These are phyloP conservation scores for Theileria parva DNA, from an alignment of 169 alveolate genomes.

Conservation along the genomic window DNA sequence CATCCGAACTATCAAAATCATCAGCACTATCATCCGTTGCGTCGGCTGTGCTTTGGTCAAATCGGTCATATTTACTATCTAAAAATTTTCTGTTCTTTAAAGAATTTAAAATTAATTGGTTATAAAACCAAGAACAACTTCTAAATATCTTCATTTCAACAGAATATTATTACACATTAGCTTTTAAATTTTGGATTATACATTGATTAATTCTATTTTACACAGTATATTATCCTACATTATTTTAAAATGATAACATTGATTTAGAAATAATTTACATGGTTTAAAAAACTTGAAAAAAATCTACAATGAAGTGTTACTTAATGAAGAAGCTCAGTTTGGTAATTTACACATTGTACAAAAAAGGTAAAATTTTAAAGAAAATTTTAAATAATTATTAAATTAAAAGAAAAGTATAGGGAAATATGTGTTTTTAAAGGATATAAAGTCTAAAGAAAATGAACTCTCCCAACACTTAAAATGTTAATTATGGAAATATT, in stretches of 20 bases:
- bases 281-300: neutral
- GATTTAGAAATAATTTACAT: neutral
- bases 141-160: neutral
- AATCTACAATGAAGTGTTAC: too few species aligned
- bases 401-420: neutral
- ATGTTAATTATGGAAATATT: neutral
- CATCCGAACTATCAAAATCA: constrained; percentile 44
- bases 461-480: neutral
- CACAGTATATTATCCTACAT: neutral
- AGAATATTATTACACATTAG: neutral
- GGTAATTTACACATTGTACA: neutral
- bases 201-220: neutral
- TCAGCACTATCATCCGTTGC: constrained; percentile 6
- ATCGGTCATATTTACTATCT: neutral
- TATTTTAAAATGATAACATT: too few species aligned
- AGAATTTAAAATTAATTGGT: neutral
- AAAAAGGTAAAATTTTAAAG: too few species aligned
- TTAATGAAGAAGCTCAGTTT: neutral
- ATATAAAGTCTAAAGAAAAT: neutral
- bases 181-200: neutral
- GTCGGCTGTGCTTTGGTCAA: neutral
- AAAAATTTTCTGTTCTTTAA: neutral
- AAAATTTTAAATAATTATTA: too few species aligned
- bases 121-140: neutral
- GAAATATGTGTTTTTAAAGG: neutral